Percentiles rank a stretch among this genome's conserved stretches.
Conservation (phyloP, 2,329 filamentous ascomycete genomes). For the Pseudocercospora fijiensis region DNA sequence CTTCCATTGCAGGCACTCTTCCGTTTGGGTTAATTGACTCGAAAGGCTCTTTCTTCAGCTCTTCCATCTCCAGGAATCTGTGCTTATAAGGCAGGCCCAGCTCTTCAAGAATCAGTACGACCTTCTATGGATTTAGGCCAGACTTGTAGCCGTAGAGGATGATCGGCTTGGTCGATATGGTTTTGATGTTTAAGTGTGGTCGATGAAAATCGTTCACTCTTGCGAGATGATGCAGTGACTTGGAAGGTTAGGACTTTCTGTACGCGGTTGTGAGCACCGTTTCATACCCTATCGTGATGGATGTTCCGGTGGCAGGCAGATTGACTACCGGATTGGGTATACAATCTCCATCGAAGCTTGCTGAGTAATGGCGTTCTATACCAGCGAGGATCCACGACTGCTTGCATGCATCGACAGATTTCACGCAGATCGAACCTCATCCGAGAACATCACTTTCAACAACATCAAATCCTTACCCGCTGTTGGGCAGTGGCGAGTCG, state of each 20-base stretch:
- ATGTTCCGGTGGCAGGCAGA: background rate
- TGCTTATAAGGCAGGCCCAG: conserved; percentile 10
- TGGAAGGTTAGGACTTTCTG: background rate
- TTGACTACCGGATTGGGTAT: background rate
- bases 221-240: background rate
- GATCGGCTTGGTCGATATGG: conserved; percentile 1
- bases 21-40: conserved; percentile 46
- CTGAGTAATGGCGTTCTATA: too few relatives aligned
- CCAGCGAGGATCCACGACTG: too few relatives aligned
- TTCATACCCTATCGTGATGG: background rate
- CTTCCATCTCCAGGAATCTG: conserved; percentile 7
- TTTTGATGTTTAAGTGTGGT: background rate
- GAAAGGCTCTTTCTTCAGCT: conserved; percentile 37
- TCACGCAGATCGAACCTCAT: too few relatives aligned
- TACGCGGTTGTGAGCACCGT: background rate
- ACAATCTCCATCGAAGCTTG: too few relatives aligned
- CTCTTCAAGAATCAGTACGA: conserved; percentile 16
- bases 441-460: too few relatives aligned
- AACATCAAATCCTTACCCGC: too few relatives aligned
- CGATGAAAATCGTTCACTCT: background rate
- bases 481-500: too few relatives aligned
- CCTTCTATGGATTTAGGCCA: conserved; percentile 23
- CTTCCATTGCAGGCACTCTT: conserved; percentile 45
- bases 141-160: conserved; percentile 11
- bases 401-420: too few relatives aligned